Base-by-base conservation (phyloP, 2,329 filamentous ascomycete species). In the Teratosphaeria zuluensis region DNA sequence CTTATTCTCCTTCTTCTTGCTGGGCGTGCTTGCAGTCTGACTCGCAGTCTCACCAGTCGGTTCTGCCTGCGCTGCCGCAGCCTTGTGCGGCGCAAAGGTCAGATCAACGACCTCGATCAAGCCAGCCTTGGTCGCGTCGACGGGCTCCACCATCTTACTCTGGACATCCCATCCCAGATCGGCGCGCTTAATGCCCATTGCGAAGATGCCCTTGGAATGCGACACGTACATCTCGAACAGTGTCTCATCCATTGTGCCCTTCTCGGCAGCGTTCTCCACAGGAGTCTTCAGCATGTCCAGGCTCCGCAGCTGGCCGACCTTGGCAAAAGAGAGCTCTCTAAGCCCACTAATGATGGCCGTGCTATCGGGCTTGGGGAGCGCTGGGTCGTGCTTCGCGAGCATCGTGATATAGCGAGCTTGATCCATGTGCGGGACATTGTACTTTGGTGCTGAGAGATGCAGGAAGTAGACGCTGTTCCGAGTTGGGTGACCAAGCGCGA, bases 401-500 rank as follows among this genome's bases (percentile, higher is more conserved):
- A 87, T 87, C 71, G 88, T 84, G 65, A 96, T 86, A 74, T 91
- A 99, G 28, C 87, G 86, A 55, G 92, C 91, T 77, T 99, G 94
- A 30, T 89, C 88, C 74, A 96, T 83, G 64, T 84, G 81, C 21
- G 81, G 79, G 61, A 97, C 79, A 67, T 87, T 89, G 78, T 99
- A 97, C 75, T 90, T 90, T 21, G 94, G 94, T 48, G 92, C 92
- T 56, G 92, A 97, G 42, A 99, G 79, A 69, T 97, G 92, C 55
- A 96, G 85, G 76, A 99, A 95, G 78, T 96, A 99, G 73, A 99
- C 86, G 7, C 92, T 96, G 77, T 99, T 99, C 63, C 94, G 86
- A 1, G 92, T 97, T 11, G 95, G 94, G 70, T 99, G 94, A 38
- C 92, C 95, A 61, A 99, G 88, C 61, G 95, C 85, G 70, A 99